Evolutionary conservation across 495 filamentous ascomycete genomes (phyloP).

Genomic region (Penicillium coffeae): DNA sequence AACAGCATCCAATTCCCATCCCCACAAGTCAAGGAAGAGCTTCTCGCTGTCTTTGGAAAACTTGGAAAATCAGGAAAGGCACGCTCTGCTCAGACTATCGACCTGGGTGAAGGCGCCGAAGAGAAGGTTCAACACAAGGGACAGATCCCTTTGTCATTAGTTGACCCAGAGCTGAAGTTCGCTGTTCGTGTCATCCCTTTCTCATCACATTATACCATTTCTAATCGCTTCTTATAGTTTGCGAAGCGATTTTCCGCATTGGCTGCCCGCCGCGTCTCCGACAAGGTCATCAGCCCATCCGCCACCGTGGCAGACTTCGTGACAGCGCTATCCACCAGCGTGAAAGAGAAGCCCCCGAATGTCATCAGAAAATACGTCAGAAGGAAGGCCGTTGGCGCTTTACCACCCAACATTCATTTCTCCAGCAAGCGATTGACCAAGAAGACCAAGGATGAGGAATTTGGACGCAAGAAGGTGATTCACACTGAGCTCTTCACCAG

Average conservation of each 20-base stretch:
- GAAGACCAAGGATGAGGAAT: constrained; percentile 65
- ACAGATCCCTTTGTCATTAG: constrained; percentile 43
- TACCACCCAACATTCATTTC: constrained; percentile 69
- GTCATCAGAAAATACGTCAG: constrained; percentile 41
- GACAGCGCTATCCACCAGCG: constrained; percentile 30
- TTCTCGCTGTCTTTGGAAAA: constrained; percentile 39
- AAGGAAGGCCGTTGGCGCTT: constrained; percentile 27
- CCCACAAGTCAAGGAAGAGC: constrained; percentile 23
- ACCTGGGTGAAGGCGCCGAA: constrained; percentile 8
- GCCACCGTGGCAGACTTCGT: constrained; percentile 51
- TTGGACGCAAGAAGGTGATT: constrained; percentile 85
- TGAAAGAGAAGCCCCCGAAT: constrained; percentile 21
- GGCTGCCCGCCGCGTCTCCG: constrained; percentile 68
- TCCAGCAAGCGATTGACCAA: constrained; percentile 55
- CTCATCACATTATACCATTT: not conserved
- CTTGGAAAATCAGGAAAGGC: constrained; percentile 22
- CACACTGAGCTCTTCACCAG: constrained; percentile 63
- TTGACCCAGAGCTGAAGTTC: constrained; percentile 63
- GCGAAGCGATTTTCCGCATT: constrained; percentile 75
- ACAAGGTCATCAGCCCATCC: constrained; percentile 55
- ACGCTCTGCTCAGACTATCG: constrained; percentile 12
- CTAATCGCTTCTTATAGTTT: constrained; percentile 46
- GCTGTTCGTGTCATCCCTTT: constrained; percentile 51
- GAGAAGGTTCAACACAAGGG: constrained; percentile 15
- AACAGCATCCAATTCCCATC: constrained; percentile 31